Conservation (phyloP, 345 rosid genomes). For the Viola odorata region DNA sequence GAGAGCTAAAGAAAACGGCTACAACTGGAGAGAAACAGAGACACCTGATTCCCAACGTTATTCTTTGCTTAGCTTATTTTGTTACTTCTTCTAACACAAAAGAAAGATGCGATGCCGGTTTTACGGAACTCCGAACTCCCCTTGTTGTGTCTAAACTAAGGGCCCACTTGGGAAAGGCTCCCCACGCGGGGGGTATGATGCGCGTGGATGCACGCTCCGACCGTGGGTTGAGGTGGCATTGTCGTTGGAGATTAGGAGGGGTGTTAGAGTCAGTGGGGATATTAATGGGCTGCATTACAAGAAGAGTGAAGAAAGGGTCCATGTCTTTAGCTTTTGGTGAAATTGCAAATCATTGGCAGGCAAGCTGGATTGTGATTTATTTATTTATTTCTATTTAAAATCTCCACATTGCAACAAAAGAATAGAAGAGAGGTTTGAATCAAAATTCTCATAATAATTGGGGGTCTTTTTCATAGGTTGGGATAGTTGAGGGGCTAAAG, state of each 20-base stretch:
- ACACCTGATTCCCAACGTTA: slow-evolving; percentile 38
- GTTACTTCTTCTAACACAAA: background rate
- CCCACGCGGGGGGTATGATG: background rate
- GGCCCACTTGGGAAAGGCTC: background rate
- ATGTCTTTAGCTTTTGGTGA: too few species aligned
- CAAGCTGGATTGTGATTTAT: too few species aligned
- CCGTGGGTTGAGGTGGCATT: slow-evolving; percentile 20
- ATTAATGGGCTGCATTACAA: background rate
- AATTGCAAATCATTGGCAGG: too few species aligned
- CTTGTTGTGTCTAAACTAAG: background rate
- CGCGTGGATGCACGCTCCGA: slow-evolving; percentile 23
- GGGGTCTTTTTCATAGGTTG: too few species aligned
- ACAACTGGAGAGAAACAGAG: slow-evolving; percentile 4
- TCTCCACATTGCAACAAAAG: too few species aligned
- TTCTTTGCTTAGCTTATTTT: slow-evolving; percentile 18
- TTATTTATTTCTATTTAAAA: too few species aligned
- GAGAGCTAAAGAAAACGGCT: slow-evolving; percentile 49
- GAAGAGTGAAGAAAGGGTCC: background rate
- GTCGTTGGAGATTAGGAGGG: slow-evolving; percentile 15
- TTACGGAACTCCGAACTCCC: background rate
- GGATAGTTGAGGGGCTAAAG: too few species aligned
- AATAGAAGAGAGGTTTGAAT: too few species aligned
- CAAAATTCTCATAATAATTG: too few species aligned
- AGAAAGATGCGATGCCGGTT: slow-evolving; percentile 21
- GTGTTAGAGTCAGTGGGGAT: slow-evolving; percentile 1